These are phyloP conservation scores for Colletotrichum liaoningense DNA, from an alignment of 2,329 filamentous ascomycete genomes.

Conservation along the genomic window DNA sequence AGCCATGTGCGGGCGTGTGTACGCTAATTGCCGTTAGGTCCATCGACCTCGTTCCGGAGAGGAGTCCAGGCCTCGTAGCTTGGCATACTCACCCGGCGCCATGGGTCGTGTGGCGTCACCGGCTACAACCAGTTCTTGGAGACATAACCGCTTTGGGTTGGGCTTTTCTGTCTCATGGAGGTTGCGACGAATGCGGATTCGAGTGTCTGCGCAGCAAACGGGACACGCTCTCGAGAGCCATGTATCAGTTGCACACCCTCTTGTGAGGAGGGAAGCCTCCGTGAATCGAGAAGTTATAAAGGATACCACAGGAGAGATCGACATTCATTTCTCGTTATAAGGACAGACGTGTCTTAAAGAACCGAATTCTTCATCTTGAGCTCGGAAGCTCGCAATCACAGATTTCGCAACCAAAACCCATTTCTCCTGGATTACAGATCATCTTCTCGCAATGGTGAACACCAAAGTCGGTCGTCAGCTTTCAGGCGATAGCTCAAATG, in stretches of 20 bases:
- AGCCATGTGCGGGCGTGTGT: conserved; percentile 1
- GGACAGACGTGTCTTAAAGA: not conserved
- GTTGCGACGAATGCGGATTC: not conserved
- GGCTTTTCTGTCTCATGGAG: not conserved
- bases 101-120: conserved; percentile 13
- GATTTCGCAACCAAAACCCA: not conserved
- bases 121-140: not conserved
- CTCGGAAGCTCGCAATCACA: not conserved
- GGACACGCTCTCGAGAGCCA: not conserved
- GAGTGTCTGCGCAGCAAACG: not conserved
- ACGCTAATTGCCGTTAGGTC: not conserved
- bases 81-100: not conserved
- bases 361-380: no score
- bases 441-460: not conserved
- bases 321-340: not conserved
- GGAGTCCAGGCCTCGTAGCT: not conserved
- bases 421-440: no score
- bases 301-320: not conserved
- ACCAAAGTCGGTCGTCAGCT: not conserved
- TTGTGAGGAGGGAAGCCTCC: not conserved
- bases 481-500: not conserved
- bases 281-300: not conserved
- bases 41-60: not conserved
- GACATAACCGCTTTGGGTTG: conserved; percentile 2
- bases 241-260: not conserved